Evolutionary conservation across 2,329 filamentous ascomycete species (phyloP), one percentile per base, ranked within the genome.

Genomic region (Cadophora gregata): DNA sequence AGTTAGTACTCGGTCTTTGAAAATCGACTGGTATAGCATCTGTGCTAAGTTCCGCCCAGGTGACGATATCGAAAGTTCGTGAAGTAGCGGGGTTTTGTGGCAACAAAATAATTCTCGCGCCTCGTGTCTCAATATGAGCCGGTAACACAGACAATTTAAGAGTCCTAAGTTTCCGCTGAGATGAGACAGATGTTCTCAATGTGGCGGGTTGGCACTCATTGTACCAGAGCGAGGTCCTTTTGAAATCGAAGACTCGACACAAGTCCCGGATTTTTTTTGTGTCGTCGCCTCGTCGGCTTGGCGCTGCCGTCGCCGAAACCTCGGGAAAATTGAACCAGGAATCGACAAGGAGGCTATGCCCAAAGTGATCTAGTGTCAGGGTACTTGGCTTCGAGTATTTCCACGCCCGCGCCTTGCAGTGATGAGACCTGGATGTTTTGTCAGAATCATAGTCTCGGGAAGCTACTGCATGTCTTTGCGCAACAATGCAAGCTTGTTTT

Each of bases 401-500:
- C 38, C 14, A 19, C 29, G 31, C 47, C 21, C 7, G 16, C 42
- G 9, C 24, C 31, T 58, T 36, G 36, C 55, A 21, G 29, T 59
- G 42, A 21, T 59, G 56, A 59, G 56, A 59, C 56, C 38, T 56
- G 8, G 42, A 55, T 63, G 48, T 63, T 31, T 45, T 38, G 50
- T 21, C n/a, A 56, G 29, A 56, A 62, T 62, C 31, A 53, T 61
- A 69, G 70, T 73, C 69, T 72, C 71, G 70, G 68, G 65, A 64
- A 65, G 63, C 67, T 62, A 63, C 67, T 63, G 62, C 25, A 62
- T 55, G 59, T 67, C 65, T 64, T 59, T 62, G 53, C 55, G 24
- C 45, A 45, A 66, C 59, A 59, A 65, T 50, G 48, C 63, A 58
- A 64, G 69, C 66, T 72, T 73, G 27, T 69, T 72, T 68, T 63